phyloP scores from a whole-genome alignment of 169 alveolate species.

The Besnoitia besnoiti region DNA sequence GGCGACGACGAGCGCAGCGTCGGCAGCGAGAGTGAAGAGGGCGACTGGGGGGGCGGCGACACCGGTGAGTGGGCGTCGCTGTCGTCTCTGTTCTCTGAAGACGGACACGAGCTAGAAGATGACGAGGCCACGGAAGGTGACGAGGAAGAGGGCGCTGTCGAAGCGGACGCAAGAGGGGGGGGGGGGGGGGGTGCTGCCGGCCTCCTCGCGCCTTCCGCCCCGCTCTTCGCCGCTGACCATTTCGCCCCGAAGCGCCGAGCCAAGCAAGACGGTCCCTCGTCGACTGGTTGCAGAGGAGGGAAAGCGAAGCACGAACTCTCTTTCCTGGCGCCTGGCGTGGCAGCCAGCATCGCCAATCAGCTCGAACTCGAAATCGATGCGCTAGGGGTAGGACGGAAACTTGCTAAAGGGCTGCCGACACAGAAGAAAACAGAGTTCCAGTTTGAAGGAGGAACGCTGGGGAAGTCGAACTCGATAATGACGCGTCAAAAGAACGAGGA shows the following conservation, averaged over 20 bases:
- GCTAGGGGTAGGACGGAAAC: not conserved
- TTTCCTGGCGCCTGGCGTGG: not conserved
- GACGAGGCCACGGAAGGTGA: not conserved
- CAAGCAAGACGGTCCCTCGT: not conserved
- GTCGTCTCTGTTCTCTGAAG: not conserved
- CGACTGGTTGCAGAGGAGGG: not conserved
- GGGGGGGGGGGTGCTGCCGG: not conserved
- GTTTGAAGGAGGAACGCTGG: no score
- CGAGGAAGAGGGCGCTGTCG: not conserved
- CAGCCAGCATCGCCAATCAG: conserved; percentile 18
- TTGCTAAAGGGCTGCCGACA: no score
- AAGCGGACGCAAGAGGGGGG: not conserved
- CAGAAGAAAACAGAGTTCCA: no score
- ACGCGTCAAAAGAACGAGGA: no score
- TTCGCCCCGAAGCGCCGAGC: not conserved
- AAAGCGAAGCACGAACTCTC: conserved; percentile 5
- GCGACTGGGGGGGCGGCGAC: not conserved
- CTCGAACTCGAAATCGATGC: conserved; percentile 25
- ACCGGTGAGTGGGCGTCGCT: not conserved
- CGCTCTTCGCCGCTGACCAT: not conserved
- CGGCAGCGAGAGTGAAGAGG: not conserved
- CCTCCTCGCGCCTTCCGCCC: not conserved
- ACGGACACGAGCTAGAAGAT: not conserved
- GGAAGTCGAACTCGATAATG: no score
- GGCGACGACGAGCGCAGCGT: not conserved